Conservation (phyloP, 768 basidiomycete genomes). For the Mycena crocata region DNA sequence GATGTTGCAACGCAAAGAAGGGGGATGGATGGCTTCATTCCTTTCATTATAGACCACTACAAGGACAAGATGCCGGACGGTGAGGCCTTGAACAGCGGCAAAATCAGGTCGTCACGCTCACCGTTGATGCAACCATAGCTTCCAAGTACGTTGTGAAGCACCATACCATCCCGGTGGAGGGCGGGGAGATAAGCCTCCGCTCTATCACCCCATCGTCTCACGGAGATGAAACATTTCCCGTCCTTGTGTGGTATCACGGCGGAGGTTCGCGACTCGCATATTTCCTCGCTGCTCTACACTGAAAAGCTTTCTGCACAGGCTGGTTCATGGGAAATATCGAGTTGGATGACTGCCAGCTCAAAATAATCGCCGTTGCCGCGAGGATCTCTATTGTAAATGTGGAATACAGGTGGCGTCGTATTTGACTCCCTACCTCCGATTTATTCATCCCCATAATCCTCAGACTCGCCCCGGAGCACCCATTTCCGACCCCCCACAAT, state of each 20-base stretch:
- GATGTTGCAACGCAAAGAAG: not conserved
- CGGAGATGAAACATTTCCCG: not conserved
- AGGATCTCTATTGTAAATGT: not conserved
- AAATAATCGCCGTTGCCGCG: not conserved
- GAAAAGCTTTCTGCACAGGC: not conserved
- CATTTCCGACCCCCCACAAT: slow-evolving; percentile 36
- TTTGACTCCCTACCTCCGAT: not conserved
- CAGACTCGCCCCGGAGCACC: slow-evolving; percentile 40
- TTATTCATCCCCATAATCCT: not conserved
- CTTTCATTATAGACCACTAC: not conserved
- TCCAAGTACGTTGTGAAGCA: no score
- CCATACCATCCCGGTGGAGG: not conserved
- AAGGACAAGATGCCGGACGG: not conserved
- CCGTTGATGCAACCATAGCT: no score
- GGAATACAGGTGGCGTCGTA: not conserved
- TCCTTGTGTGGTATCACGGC: slow-evolving; percentile 5
- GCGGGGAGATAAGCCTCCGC: not conserved
- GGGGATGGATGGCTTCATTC: not conserved
- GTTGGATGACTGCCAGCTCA: not conserved
- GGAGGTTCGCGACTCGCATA: not conserved
- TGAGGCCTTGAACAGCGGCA: not conserved
- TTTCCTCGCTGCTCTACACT: not conserved
- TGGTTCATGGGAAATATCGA: not conserved
- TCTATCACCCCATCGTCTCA: not conserved
- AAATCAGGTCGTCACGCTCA: no score